These are phyloP conservation scores for Sextonia rubra DNA, from an alignment of 164 flowering plant genomes.

Conservation along the genomic window DNA sequence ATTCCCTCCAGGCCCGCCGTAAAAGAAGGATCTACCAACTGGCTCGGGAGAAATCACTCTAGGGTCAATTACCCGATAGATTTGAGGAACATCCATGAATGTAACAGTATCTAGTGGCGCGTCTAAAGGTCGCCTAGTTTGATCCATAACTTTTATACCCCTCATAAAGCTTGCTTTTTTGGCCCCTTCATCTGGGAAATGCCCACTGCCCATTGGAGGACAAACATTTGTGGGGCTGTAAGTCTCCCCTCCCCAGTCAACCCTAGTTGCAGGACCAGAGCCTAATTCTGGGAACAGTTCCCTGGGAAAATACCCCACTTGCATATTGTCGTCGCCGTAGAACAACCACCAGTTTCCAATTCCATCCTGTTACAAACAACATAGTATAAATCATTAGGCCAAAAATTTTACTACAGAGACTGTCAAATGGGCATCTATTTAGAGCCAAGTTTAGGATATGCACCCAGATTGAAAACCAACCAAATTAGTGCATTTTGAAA, in stretches of 20 bases:
- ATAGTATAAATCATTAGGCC: too few species aligned
- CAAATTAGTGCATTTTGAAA: too few species aligned
- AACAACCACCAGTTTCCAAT: background rate
- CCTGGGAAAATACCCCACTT: background rate
- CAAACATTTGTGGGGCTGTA: background rate
- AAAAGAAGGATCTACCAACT: background rate
- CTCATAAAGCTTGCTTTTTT: background rate
- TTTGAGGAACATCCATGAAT: background rate
- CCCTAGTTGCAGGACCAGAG: background rate
- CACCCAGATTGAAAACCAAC: too few species aligned
- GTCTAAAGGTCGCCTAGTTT: background rate
- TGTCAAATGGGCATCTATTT: too few species aligned
- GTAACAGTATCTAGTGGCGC: background rate
- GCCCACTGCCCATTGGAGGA: conserved; percentile 4
- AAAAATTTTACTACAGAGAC: too few species aligned
- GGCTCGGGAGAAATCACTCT: background rate
- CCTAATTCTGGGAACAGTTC: background rate
- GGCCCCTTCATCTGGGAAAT: background rate
- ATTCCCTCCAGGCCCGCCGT: background rate
- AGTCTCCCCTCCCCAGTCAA: conserved; percentile 1
- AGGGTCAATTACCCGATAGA: background rate
- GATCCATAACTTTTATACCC: background rate
- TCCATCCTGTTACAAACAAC: background rate
- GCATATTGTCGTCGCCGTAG: background rate
- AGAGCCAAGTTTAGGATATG: too few species aligned